phyloP scores from a whole-genome alignment of 257 asterid species.

The Nemophila menziesii region DNA sequence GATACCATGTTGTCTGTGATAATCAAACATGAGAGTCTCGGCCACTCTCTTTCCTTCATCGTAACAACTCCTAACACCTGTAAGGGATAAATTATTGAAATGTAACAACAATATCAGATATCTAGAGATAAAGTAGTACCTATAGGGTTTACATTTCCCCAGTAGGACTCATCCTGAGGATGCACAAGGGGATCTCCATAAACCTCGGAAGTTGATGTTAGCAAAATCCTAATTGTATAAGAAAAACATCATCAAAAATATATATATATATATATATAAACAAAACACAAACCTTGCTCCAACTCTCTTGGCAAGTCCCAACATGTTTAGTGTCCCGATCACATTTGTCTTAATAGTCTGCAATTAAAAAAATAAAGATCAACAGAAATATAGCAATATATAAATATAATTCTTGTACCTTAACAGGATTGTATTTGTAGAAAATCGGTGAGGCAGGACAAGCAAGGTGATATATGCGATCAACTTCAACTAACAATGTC shows the following conservation, averaged over 20 bases:
- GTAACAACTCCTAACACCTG: constrained; percentile 92
- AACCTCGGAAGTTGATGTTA: constrained; percentile 93
- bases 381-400: neutral
- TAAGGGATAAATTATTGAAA: constrained; percentile 1
- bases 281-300: constrained; percentile 63
- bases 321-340: constrained; percentile 89
- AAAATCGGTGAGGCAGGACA: constrained; percentile 96
- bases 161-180: constrained; percentile 81
- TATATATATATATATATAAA: neutral
- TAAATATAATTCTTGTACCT: constrained; percentile 26
- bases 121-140: constrained; percentile 29
- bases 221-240: constrained; percentile 47
- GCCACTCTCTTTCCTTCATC: constrained; percentile 96
- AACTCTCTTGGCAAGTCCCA: constrained; percentile 94
- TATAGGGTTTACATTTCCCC: constrained; percentile 98
- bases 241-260: neutral
- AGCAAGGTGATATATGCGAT: constrained; percentile 91
- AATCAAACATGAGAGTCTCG: constrained; percentile 95
- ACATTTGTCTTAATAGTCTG: constrained; percentile 97
- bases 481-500: constrained; percentile 74
- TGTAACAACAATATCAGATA: neutral
- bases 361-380: neutral
- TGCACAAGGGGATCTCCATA: constrained; percentile 95
- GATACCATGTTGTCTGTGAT: constrained; percentile 91
- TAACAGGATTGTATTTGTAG: constrained; percentile 91